phyloP scores from a whole-genome alignment of 1,284 basidiomycete species.

The Exobasidium cylindrosporum region DNA sequence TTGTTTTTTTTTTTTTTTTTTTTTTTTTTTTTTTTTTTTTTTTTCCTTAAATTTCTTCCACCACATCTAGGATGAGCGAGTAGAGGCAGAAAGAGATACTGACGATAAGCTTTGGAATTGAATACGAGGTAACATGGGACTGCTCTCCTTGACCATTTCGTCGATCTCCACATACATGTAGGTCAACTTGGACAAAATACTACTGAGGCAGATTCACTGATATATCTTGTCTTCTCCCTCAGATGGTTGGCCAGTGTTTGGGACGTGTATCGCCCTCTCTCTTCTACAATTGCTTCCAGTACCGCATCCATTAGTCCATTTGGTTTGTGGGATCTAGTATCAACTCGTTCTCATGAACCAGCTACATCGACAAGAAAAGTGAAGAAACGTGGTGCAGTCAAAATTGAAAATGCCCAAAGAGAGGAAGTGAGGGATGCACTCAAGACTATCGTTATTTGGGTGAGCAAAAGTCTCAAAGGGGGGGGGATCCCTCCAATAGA shows the following conservation, averaged over 20 bases:
- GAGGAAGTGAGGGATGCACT: slow-evolving; percentile 3
- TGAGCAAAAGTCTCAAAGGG: background rate
- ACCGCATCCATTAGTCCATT: background rate
- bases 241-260: background rate
- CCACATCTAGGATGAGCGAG: background rate
- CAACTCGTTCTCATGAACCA: background rate
- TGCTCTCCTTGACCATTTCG: too few species aligned
- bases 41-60: too few species aligned
- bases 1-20: too few species aligned
- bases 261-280: slow-evolving; percentile 9
- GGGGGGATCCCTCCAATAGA: too few species aligned
- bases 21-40: too few species aligned
- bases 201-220: too few species aligned
- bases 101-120: background rate
- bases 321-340: background rate
- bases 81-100: background rate
- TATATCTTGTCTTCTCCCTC: too few species aligned
- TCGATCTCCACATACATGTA: too few species aligned
- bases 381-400: background rate
- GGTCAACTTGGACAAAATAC: too few species aligned
- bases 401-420: background rate
- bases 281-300: background rate
- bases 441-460: slow-evolving; percentile 8
- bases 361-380: background rate
- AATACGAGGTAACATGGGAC: slow-evolving; percentile 1